Base-by-base conservation (phyloP, 2,329 filamentous ascomycete species). In the Colletotrichum lini region DNA sequence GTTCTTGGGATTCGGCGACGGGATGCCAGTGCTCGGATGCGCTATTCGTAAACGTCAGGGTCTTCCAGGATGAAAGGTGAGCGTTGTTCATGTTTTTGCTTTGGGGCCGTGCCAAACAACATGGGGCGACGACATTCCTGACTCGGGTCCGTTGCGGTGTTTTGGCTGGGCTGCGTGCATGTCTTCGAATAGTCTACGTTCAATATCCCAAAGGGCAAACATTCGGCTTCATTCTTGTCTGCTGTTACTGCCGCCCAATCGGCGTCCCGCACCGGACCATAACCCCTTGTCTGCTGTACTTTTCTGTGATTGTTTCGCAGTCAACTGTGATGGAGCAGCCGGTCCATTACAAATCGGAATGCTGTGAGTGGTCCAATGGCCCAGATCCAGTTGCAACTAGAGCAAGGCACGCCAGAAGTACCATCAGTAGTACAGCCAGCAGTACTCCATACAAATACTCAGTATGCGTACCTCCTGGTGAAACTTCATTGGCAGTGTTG, bases 261-360 rank as follows among this genome's bases (percentile, higher is more conserved):
- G 60, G 58, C 45, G 59, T 42, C 47, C 42, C 44, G 40, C 26
- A 35, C 26, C 26, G 13, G 8, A 40, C 23, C 30, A 16, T 21
- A 47, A 50, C 23, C 45, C 21, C 49, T 30, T 50, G 44, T 15
- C 44, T 18, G 13, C 8, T 45, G 16, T 40, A n/a, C 35, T 26
- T 42, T 26, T 21, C 38, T 10, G 21, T 42, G 45, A 12, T 18
- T 42, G 54, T 42, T 23, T 40, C n/a, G 38, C 54, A 38, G 12
- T 16, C 38, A n/a, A 44, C 44, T 42, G 38, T 58, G 38, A 58
- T 8, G 44, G 40, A 44, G 13, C 13, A n/a, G n/a, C 21, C 18
- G 21, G n/a, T 23, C 44, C 38, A 54, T 69, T 65, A 65, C 67
- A 59, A 69, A 69, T 69, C 53, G 38, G 38, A 65, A 52, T 53